phyloP scores from a whole-genome alignment of 352 stramenopile species.

The Phytophthora uliginosa region DNA sequence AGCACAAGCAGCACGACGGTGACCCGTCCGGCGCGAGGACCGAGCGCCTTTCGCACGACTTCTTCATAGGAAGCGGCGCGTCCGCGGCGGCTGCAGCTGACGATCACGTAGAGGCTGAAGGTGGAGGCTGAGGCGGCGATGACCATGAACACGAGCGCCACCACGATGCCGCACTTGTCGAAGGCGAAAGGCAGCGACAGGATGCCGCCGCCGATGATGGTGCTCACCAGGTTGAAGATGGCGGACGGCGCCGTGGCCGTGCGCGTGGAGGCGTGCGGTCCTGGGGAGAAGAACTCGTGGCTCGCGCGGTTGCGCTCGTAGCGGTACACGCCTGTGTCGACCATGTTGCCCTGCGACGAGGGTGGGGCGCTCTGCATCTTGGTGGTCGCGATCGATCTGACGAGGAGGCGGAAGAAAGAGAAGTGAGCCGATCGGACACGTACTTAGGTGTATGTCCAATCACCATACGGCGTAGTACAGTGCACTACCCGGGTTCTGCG shows the following conservation, averaged over 20 bases:
- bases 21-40: constrained; percentile 64
- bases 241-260: constrained; percentile 80
- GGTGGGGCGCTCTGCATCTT: constrained; percentile 29
- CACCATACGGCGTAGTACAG: background rate
- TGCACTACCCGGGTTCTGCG: too few relatives aligned
- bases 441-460: constrained; percentile 18
- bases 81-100: constrained; percentile 89
- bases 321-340: constrained; percentile 75
- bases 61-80: constrained; percentile 89
- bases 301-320: constrained; percentile 78
- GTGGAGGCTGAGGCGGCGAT: constrained; percentile 79
- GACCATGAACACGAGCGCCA: constrained; percentile 84
- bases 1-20: constrained; percentile 90
- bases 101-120: constrained; percentile 90
- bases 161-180: constrained; percentile 88
- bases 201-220: constrained; percentile 90
- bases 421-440: constrained; percentile 20
- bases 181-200: constrained; percentile 91
- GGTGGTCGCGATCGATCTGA: constrained; percentile 7
- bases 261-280: constrained; percentile 58
- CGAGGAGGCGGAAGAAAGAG: constrained; percentile 5
- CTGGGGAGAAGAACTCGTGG: constrained; percentile 84
- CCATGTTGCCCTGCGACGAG: constrained; percentile 49
- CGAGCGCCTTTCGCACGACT: constrained; percentile 84
- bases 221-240: constrained; percentile 92